A percentile compares a stretch with the other conserved stretches of the same genome.
Evolutionary conservation across 257 asterid genomes (phyloP).

Genomic region (Solanum peruvianum): DNA sequence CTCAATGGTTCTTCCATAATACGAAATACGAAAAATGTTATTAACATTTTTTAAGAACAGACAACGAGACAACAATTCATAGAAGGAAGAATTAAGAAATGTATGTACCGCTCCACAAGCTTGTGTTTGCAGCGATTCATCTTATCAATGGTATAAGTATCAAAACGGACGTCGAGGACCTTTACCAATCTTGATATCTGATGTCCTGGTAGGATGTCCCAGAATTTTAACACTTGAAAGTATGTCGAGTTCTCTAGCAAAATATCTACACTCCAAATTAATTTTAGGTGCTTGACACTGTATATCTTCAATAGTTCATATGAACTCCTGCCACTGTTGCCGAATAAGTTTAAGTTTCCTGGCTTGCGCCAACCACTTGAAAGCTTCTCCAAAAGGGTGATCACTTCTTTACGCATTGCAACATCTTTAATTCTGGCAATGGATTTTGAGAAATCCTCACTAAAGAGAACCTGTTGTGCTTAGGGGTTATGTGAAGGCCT

Average conservation of each 20-base stretch:
- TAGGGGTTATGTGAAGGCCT: not conserved
- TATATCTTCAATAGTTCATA: slow-evolving; percentile 19
- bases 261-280: slow-evolving; percentile 40
- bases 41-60: not conserved
- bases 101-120: slow-evolving; percentile 10
- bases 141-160: not conserved
- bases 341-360: not conserved
- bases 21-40: not conserved
- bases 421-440: not conserved
- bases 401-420: slow-evolving; percentile 9
- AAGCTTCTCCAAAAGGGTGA: slow-evolving; percentile 29
- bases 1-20: not conserved
- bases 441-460: slow-evolving; percentile 22
- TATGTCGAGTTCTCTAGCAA: slow-evolving; percentile 7
- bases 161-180: not conserved
- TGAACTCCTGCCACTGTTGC: not conserved
- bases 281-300: slow-evolving; percentile 13
- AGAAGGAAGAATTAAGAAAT: not conserved
- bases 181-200: slow-evolving; percentile 11
- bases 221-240: slow-evolving; percentile 30
- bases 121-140: slow-evolving; percentile 2
- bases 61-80: not conserved
- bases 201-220: slow-evolving; percentile 18
- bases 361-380: slow-evolving; percentile 38
- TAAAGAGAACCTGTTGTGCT: not conserved